Percentiles rank a stretch among this genome's conserved stretches.
These are phyloP conservation scores for Pseudonitzschia delicatissima DNA, from an alignment of 108 stramenopile genomes.

Conservation along the genomic window DNA sequence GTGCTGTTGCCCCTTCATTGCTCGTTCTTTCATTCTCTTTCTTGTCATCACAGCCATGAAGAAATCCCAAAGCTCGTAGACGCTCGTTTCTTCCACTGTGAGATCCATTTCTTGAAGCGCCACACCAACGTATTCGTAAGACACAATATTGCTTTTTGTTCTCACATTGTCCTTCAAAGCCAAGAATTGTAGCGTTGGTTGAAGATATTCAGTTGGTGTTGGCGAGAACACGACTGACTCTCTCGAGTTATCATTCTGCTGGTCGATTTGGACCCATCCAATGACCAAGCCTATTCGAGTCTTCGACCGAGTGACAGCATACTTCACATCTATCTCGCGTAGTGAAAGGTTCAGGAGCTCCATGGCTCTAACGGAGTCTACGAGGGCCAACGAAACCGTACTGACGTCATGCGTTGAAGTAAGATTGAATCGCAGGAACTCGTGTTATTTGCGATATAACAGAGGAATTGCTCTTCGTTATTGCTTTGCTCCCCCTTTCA, in stretches of 20 bases:
- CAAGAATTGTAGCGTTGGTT: conserved; percentile 75
- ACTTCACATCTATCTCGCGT: conserved; percentile 61
- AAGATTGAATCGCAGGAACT: conserved; percentile 41
- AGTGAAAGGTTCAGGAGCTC: conserved; percentile 65
- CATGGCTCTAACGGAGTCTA: conserved; percentile 62
- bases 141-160: conserved; percentile 61
- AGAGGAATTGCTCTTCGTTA: not conserved
- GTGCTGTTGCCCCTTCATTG: conserved; percentile 24
- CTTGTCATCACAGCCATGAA: conserved; percentile 47
- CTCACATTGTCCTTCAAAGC: conserved; percentile 77
- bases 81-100: conserved; percentile 69
- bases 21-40: conserved; percentile 31
- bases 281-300: conserved; percentile 65
- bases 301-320: conserved; percentile 66
- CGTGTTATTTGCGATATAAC: not conserved
- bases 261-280: conserved; percentile 76
- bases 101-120: conserved; percentile 79
- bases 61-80: conserved; percentile 77
- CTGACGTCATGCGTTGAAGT: conserved; percentile 62
- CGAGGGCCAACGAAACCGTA: conserved; percentile 60
- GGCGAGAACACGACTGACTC: conserved; percentile 80
- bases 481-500: not conserved
- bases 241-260: conserved; percentile 51
- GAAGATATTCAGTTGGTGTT: conserved; percentile 52
- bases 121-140: conserved; percentile 68